Percentiles rank a stretch among this genome's conserved stretches.
phyloP scores from a whole-genome alignment of 495 filamentous ascomycete species.

The Aspergillus diversus region DNA sequence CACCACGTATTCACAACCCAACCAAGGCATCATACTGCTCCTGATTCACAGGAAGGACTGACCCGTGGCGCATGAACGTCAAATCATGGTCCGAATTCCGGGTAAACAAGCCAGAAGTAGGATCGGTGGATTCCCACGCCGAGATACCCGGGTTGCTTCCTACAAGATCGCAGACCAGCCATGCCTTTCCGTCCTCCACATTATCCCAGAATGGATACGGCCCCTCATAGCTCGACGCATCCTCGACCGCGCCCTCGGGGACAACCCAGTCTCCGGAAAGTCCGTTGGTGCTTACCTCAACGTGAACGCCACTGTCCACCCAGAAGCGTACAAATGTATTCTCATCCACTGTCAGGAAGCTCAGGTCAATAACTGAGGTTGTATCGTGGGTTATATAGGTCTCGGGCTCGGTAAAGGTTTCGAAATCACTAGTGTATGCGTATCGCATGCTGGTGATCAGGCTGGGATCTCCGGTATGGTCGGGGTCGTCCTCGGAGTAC shows the following conservation, averaged over 20 bases:
- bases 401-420: constrained; percentile 19
- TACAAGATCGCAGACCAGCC: constrained; percentile 19
- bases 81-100: constrained; percentile 17
- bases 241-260: constrained; percentile 5
- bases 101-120: constrained; percentile 11
- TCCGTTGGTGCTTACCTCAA: constrained; percentile 23
- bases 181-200: constrained; percentile 15
- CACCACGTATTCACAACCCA: constrained; percentile 16
- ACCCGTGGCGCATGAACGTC: constrained; percentile 24
- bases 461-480: constrained; percentile 14
- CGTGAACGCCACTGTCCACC: constrained; percentile 15
- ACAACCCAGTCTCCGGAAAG: constrained; percentile 22
- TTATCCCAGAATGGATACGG: constrained; percentile 27
- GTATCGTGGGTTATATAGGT: constrained; percentile 16
- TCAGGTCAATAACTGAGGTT: constrained; percentile 20
- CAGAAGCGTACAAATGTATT: constrained; percentile 20
- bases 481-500: constrained; percentile 21
- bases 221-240: constrained; percentile 20
- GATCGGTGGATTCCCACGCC: constrained; percentile 19
- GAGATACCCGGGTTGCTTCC: constrained; percentile 18
- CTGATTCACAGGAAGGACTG: constrained; percentile 17
- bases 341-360: constrained; percentile 9
- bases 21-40: constrained; percentile 20
- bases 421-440: constrained; percentile 25
- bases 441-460: constrained; percentile 21